These are phyloP conservation scores for Mucor racemosus DNA, from an alignment of 371 early-diverging fungal species.

Conservation along the genomic window DNA sequence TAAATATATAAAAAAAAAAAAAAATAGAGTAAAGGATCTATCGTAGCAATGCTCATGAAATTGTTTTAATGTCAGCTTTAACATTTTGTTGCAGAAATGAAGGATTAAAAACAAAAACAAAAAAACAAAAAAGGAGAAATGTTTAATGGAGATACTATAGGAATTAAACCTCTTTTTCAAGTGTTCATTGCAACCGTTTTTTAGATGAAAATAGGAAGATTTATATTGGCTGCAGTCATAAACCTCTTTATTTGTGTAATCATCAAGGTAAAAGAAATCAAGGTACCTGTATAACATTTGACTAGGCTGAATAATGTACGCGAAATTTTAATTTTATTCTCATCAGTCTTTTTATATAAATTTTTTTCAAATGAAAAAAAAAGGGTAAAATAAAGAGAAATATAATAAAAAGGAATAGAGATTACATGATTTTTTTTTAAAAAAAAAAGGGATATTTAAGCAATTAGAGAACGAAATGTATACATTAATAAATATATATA, in stretches of 20 bases:
- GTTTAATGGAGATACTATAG: background rate
- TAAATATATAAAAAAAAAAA: too few relatives aligned
- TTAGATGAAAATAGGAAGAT: too few relatives aligned
- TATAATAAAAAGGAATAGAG: background rate
- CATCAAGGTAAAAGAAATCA: background rate
- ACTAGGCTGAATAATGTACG: background rate
- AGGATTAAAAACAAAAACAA: background rate
- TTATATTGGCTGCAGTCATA: too few relatives aligned
- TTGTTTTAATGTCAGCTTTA: background rate
- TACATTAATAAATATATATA: background rate
- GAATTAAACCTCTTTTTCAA: background rate
- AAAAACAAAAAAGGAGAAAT: background rate
- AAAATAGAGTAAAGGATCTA: background rate
- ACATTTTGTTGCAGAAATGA: background rate
- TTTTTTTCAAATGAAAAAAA: background rate
- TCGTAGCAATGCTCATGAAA: background rate
- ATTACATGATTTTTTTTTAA: background rate
- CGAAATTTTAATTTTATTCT: background rate
- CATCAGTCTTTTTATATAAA: conserved; percentile 1
- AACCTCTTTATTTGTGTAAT: background rate
- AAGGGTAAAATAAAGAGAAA: background rate
- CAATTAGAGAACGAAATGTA: background rate
- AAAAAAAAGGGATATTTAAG: background rate
- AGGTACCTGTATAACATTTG: background rate
- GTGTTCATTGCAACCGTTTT: background rate